These are phyloP conservation scores for Beauveria bassiana DNA, from an alignment of 2,329 filamentous ascomycete genomes.

Conservation along the genomic window DNA sequence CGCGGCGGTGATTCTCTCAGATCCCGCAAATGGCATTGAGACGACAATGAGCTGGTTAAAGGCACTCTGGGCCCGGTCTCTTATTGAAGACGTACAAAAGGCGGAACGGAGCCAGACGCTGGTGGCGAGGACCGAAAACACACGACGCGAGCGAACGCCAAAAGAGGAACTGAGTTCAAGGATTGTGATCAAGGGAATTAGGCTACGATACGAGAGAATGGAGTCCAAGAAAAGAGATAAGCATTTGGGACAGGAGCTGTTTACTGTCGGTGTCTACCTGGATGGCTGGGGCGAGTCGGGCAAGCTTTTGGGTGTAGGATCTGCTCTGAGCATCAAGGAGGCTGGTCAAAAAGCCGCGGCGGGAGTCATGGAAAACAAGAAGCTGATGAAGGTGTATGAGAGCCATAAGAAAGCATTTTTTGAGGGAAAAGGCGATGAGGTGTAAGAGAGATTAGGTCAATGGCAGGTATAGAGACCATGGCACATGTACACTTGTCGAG, in stretches of 20 bases:
- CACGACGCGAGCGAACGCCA: constrained; percentile 10
- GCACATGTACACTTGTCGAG: background rate
- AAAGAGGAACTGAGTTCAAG: constrained; percentile 24
- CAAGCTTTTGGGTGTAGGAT: constrained; percentile 55
- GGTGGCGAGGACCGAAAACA: constrained; percentile 9
- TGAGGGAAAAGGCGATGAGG: constrained; percentile 20
- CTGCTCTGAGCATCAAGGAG: constrained; percentile 59
- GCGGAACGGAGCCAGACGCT: constrained; percentile 24
- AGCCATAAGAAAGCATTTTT: constrained; percentile 40
- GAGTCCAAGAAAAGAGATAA: constrained; percentile 44
- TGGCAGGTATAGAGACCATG: background rate
- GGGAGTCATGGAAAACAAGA: constrained; percentile 57
- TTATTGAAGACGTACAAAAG: constrained; percentile 45
- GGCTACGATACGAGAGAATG: constrained; percentile 54
- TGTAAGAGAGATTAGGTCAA: background rate
- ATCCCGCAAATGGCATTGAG: constrained; percentile 53
- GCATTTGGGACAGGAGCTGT: constrained; percentile 46
- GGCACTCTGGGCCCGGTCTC: constrained; percentile 61
- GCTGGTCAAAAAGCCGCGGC: constrained; percentile 60
- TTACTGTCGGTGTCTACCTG: constrained; percentile 56
- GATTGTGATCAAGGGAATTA: constrained; percentile 50
- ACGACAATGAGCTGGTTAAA: constrained; percentile 64
- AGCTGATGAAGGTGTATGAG: constrained; percentile 45
- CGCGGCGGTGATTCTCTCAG: constrained; percentile 65
- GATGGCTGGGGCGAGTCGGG: constrained; percentile 61